Evolutionary conservation across 225 moss, liverwort and hornwort genomes (phyloP).

Genomic region (Anthoceros angustus): DNA sequence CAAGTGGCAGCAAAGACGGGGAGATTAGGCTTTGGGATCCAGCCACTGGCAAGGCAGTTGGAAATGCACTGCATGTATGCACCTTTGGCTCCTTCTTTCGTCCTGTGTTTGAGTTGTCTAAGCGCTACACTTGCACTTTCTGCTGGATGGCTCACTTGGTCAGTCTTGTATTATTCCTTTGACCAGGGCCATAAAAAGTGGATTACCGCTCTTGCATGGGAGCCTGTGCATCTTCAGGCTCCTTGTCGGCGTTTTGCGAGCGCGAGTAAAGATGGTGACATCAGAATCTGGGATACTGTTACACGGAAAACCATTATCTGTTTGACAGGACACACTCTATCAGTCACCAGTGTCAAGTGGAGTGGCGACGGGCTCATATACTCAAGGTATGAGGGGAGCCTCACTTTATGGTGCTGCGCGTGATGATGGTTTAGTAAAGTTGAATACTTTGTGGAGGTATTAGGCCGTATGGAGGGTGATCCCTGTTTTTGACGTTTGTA

Average conservation of each 20-base stretch:
- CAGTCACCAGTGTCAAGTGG: conserved; percentile 97
- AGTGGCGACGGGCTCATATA: conserved; percentile 86
- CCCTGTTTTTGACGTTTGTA: conserved; percentile 12
- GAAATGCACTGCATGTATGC: conserved; percentile 59
- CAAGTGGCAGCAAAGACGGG: conserved; percentile 90
- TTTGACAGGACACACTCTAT: conserved; percentile 78
- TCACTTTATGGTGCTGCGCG: neutral
- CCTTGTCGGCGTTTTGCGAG: conserved; percentile 92
- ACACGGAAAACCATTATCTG: conserved; percentile 55
- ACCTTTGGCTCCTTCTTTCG: neutral
- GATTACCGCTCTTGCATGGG: conserved; percentile 94
- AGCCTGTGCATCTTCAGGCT: conserved; percentile 69
- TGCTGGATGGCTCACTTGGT: neutral
- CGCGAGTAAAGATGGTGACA: conserved; percentile 89
- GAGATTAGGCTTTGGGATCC: conserved; percentile 87
- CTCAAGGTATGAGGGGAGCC: conserved; percentile 33
- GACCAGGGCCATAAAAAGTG: conserved; percentile 81
- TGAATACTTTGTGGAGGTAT: neutral
- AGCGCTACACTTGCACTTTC: too few species aligned
- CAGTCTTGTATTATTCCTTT: neutral
- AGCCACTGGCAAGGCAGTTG: conserved; percentile 62
- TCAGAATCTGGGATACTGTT: conserved; percentile 76
- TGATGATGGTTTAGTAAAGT: too few species aligned
- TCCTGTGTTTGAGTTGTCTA: neutral
- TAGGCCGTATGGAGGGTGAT: neutral